Percentiles rank a stretch among this genome's conserved stretches.
phyloP scores from a whole-genome alignment of 2,329 filamentous ascomycete genomes.

The Penicillium sumatraense region DNA sequence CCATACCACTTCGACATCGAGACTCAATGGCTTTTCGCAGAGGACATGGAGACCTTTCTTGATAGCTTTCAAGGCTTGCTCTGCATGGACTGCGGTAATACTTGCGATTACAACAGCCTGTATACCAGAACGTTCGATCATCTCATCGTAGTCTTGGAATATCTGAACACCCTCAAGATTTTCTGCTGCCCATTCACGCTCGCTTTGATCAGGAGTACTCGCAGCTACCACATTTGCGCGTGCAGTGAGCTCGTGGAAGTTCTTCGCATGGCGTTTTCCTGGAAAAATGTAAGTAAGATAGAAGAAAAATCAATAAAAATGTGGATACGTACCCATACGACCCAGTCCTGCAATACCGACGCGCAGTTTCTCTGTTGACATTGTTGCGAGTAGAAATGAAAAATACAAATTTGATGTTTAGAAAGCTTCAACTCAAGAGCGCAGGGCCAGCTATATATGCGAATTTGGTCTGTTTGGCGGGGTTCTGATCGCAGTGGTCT shows the following conservation, averaged over 20 bases:
- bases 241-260: background rate
- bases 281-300: background rate
- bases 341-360: background rate
- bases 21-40: slow-evolving; percentile 55
- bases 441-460: background rate
- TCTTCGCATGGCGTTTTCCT: background rate
- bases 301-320: background rate
- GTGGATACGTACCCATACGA: background rate
- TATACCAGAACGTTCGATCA: slow-evolving; percentile 54
- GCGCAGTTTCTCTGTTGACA: background rate
- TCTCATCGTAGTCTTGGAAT: slow-evolving; percentile 54
- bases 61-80: slow-evolving; percentile 56
- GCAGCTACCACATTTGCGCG: background rate
- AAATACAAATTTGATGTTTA: background rate
- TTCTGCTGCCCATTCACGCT: slow-evolving; percentile 49
- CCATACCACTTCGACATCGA: slow-evolving; percentile 56
- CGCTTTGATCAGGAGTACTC: slow-evolving; percentile 12
- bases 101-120: slow-evolving; percentile 56
- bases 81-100: slow-evolving; percentile 55
- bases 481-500: too few species aligned
- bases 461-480: background rate
- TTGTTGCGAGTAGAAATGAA: background rate
- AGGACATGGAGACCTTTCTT: slow-evolving; percentile 52
- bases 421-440: background rate
- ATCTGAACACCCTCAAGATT: slow-evolving; percentile 52